Evolutionary conservation across 768 basidiomycete species (phyloP), one percentile per base, ranked within the genome.

Genomic region (Tremella yokohamensis): DNA sequence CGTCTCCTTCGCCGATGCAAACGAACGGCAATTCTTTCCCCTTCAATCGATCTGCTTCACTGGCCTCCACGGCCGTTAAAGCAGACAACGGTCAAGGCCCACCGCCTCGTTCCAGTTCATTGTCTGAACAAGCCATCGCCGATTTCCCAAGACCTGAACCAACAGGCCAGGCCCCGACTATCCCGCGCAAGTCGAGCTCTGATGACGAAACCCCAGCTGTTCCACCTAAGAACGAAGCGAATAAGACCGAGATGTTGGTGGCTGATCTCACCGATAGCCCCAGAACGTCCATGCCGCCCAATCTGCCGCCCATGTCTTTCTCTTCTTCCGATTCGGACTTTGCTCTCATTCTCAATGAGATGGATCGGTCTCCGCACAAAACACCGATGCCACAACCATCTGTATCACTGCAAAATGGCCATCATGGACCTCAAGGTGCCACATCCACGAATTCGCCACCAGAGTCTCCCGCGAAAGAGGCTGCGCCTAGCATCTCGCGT

Each of bases 291-390:
- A 88, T 90, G 49, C 87, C 89, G 0, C 90, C 91, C 39, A 88
- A 89, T 2, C 79, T 92, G 25, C 90, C 90, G 2, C 89, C 89
- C 0, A 91, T 94, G 68, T 84, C 89, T n/a, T 87, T 94, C 74
- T 93, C 91, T 15, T 82, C 94, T 78, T 87, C 84, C 58, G 83
- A 85, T 47, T 80, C 84, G 0, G 91, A 94, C 73, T 92, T 97
- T 69, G 73, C 73, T n/a, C 39, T 70, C 8, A 69, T 77, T 16
- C 58, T 76, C 24, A 73, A 71, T 47, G 66, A 68, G 13, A 72
- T 70, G 26, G 64, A 69, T 26, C 55, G 62, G 20, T 70, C 72
- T 1, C 68, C 70, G 9, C 7, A 34, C 51, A 52, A 38, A 38
- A 52, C 13, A 20, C 20, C 16, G 15, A 49, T 26, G 26, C 48